Conservation (phyloP, 257 asterid species). For the Nicotiana benthamiana region DNA sequence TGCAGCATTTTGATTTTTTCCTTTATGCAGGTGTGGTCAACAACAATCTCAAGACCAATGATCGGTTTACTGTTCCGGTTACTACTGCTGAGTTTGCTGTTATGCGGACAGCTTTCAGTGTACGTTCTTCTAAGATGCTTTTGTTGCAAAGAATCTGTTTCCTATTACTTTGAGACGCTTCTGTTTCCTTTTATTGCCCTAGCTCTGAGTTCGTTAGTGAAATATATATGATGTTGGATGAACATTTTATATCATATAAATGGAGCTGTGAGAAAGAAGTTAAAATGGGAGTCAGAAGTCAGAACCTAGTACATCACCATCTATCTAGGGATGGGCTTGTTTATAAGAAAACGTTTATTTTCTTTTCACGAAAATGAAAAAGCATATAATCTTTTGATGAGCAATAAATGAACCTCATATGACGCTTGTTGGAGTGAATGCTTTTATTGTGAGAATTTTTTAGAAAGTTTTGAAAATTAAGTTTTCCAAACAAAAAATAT, state of each 20-base stretch:
- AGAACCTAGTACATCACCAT: not conserved
- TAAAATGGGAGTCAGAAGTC: not conserved
- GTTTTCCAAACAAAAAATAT: not conserved
- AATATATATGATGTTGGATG: not conserved
- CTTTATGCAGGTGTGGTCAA: constrained; percentile 65
- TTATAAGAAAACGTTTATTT: not conserved
- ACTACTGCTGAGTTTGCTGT: constrained; percentile 90
- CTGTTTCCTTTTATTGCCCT: not conserved
- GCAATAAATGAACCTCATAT: not conserved
- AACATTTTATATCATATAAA: not conserved
- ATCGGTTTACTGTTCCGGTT: constrained; percentile 75
- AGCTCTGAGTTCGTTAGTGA: not conserved
- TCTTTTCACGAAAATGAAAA: not conserved
- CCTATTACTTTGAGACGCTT: not conserved
- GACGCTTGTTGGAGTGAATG: not conserved
- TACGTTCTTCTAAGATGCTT: constrained; percentile 24
- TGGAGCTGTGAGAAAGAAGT: not conserved
- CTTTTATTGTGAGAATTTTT: not conserved
- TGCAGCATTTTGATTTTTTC: not conserved
- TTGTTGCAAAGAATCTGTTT: not conserved
- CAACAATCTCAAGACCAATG: constrained; percentile 57
- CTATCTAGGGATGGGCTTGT: not conserved
- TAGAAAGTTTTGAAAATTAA: not conserved
- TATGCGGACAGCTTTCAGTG: constrained; percentile 76
- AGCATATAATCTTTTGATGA: not conserved